These are phyloP conservation scores for Dissoconium aciculare DNA, from an alignment of 2,329 filamentous ascomycete species.

Conservation along the genomic window DNA sequence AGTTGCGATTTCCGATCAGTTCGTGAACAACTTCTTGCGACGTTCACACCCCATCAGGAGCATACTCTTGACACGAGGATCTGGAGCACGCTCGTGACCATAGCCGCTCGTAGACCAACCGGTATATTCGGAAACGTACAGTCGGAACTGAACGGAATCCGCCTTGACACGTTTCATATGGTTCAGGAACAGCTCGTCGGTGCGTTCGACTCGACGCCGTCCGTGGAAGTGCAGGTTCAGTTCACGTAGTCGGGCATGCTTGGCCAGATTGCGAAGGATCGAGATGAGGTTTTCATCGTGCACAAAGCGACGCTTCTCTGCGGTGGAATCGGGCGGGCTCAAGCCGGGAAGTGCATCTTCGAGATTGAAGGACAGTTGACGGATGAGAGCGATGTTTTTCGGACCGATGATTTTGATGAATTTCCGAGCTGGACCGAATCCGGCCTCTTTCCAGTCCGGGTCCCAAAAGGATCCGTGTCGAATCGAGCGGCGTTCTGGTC, in stretches of 20 bases:
- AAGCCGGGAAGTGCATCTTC: slow-evolving; percentile 31
- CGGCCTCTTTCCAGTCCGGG: slow-evolving; percentile 25
- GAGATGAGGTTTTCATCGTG: slow-evolving; percentile 34
- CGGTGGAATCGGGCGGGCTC: slow-evolving; percentile 24
- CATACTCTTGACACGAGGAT: too few species aligned
- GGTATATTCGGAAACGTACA: too few species aligned
- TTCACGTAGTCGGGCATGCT: slow-evolving; percentile 28
- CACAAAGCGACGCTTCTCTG: slow-evolving; percentile 34
- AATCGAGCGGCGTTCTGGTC: slow-evolving; percentile 24
- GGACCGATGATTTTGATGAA: slow-evolving; percentile 34
- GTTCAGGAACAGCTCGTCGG: slow-evolving; percentile 31
- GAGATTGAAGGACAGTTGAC: slow-evolving; percentile 30
- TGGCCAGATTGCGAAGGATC: slow-evolving; percentile 30
- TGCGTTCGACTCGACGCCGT: slow-evolving; percentile 20
- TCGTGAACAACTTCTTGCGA: too few species aligned
- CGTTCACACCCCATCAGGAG: too few species aligned
- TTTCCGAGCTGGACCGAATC: slow-evolving; percentile 25
- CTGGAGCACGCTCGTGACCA: too few species aligned
- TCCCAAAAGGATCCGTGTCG: slow-evolving; percentile 27
- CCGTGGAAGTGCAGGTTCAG: slow-evolving; percentile 31
- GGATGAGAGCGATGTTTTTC: slow-evolving; percentile 32
- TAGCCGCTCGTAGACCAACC: too few species aligned
- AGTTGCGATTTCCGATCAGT: too few species aligned
- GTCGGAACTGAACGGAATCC: slow-evolving; percentile 27
- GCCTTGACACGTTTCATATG: slow-evolving; percentile 32